Evolutionary conservation across 495 filamentous ascomycete genomes (phyloP).

Genomic region (Elaphomyces granulatus): DNA sequence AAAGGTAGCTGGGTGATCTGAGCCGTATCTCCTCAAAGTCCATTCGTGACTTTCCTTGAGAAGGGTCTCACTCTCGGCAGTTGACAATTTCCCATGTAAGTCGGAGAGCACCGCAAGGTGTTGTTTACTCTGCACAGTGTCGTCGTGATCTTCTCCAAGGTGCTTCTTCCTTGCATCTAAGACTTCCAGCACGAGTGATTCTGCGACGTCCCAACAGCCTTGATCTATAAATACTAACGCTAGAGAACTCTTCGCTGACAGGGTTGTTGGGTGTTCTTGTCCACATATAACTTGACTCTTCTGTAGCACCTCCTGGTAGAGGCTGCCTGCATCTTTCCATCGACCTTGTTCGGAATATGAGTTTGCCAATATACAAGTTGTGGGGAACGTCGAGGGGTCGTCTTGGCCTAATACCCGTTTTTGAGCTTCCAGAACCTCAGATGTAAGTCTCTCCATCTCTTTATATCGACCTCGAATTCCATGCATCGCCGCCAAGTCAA

Average conservation of each 20-base stretch:
- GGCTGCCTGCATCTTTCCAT: conserved; percentile 9
- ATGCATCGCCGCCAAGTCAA: conserved; percentile 8
- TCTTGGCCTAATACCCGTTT: conserved; percentile 11
- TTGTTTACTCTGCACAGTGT: conserved; percentile 3
- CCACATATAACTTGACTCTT: no score
- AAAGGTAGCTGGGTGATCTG: no score
- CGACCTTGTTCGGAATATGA: conserved; percentile 12
- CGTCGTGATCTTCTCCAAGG: conserved; percentile 6
- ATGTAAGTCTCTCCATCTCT: conserved; percentile 23
- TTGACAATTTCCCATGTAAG: no score
- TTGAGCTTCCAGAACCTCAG: conserved; percentile 12
- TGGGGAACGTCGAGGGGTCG: conserved; percentile 12
- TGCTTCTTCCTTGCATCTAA: conserved; percentile 3
- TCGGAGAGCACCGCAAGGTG: no score
- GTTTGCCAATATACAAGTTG: conserved; percentile 13
- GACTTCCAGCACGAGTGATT: no score
- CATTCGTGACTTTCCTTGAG: no score
- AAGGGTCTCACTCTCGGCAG: no score
- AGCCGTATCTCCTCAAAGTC: no score
- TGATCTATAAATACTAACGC: no score
- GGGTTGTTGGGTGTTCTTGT: conserved; percentile 1
- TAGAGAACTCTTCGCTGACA: conserved; percentile 1
- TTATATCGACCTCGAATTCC: conserved; percentile 13
- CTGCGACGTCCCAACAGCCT: no score
- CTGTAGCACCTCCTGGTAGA: no score